These are phyloP conservation scores for Arthrobotrys megalospora DNA, from an alignment of 2,329 filamentous ascomycete genomes.

Conservation along the genomic window DNA sequence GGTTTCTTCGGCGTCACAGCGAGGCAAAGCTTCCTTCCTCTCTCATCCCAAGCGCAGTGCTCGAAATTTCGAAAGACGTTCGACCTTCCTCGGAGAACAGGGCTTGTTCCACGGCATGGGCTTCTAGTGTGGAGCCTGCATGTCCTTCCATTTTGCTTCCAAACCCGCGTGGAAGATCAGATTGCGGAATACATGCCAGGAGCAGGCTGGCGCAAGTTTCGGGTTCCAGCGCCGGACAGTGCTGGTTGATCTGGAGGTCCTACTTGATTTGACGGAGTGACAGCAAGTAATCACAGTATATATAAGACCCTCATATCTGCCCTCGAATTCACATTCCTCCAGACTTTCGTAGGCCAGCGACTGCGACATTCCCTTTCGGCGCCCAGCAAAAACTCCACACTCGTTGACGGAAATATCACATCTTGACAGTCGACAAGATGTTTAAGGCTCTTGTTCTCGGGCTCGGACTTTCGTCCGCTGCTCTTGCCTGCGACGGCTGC, in stretches of 20 bases:
- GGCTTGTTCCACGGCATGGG: conserved; percentile 19
- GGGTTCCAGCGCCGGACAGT: conserved; percentile 11
- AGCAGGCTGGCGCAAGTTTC: conserved; percentile 18
- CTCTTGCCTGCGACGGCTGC: conserved; percentile 53
- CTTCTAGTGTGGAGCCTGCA: conserved; percentile 26
- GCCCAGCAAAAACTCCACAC: conserved; percentile 23
- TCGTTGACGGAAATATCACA: conserved; percentile 12
- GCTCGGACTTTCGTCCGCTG: conserved; percentile 52
- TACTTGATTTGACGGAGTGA: conserved; percentile 20
- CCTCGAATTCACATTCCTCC: conserved; percentile 26
- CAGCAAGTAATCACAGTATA: conserved; percentile 22
- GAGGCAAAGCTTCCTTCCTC: conserved; percentile 46
- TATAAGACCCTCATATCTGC: conserved; percentile 27
- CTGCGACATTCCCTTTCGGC: conserved; percentile 26
- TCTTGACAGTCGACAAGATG: conserved; percentile 32
- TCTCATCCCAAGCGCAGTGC: conserved; percentile 29
- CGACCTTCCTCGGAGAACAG: conserved; percentile 42
- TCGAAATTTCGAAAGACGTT: conserved; percentile 24
- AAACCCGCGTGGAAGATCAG: conserved; percentile 34
- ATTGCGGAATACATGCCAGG: conserved; percentile 33
- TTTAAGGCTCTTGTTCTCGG: conserved; percentile 46
- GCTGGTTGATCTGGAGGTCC: conserved; percentile 14
- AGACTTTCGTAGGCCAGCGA: conserved; percentile 34
- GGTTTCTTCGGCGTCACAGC: conserved; percentile 26
- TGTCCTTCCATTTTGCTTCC: conserved; percentile 38